Evolutionary conservation across 2,329 filamentous ascomycete species (phyloP), one percentile per base, ranked within the genome.

Genomic region (Colletotrichum kahawae): DNA sequence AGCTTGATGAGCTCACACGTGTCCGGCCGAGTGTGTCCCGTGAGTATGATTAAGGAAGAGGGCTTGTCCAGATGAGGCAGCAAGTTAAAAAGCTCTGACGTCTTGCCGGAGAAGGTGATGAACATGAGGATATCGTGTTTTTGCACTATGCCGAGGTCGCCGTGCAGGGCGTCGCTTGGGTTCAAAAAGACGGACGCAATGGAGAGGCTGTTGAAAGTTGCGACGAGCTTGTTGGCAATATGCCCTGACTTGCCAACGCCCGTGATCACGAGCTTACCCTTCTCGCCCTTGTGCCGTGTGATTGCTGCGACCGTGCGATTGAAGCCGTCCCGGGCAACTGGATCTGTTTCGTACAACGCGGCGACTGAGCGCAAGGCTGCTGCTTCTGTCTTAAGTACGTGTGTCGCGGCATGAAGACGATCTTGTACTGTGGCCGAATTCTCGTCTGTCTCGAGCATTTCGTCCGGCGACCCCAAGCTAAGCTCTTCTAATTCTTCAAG

Each of bases 241-340:
- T 97, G 94, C 1, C 96, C 96, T 69, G 95, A 97, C 85, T 98
- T 98, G 71, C 96, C 96, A 6, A 98, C 95, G 9, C 96, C 96
- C 71, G 94, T 94, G 51, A 98, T 89, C 18, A 98, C 90, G 16
- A 98, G 84, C 84, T 98, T 98, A 57, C 95, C 95, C 36, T 83
- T 83, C 36, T 91, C 90, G 1, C 84, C 84, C 75, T 93, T 90
- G 36, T 92, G 91, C 29, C 87, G 86, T 33, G 90, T 89, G 69
- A 98, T 93, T 71, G 90, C 89, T 36, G 93, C 90, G 38, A 98
- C 93, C 1, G 96, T 93, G 6, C 88, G 87, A 70, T 91, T 87
- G 77, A 98, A 94, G 21, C 93, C 93, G 27, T 91, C 87, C 71
- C 93, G 91, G 9, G 95, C 95, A 13, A 89, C 82, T 2, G 88